Evolutionary conservation across 805 yeast species (phyloP), one percentile per base, ranked within the genome.

Genomic region (Myxozyma monticola): DNA sequence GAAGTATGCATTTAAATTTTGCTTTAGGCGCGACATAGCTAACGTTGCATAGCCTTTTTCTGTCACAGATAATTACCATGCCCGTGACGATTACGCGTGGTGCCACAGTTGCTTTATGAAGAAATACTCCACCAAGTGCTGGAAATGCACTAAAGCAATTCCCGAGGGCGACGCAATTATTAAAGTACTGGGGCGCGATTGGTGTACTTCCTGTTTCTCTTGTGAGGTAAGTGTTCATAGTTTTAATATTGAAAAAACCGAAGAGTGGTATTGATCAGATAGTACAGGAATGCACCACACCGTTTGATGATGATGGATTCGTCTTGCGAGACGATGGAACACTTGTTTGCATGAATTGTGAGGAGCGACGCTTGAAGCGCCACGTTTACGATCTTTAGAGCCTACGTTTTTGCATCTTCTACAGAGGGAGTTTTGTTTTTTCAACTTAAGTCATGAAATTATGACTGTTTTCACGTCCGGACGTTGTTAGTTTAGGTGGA

Each of bases 181-280:
- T 29, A 65, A 63, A 28, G 68, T 65, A 1, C 50, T 65, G 20
- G 68, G 64, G 1, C 33, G 68, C 21, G 54, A 51, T 9, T 65
- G 69, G 69, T 65, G 69, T 47, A 22, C 51, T n/a, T 22, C 49
- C 7, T 65, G 69, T 49, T 65, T 65, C 39, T 33, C 58, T 9
- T 65, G 69, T 43, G 69, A 65, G 36, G 59, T 54, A 48, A 22
- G 53, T 31, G 2, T 5, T 21, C 18, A 15, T 14, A 10, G 29
- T 29, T 10, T 33, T 14, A n/a, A 20, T 45, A 31, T 30, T 15
- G 7, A 9, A 5, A 8, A 9, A 26, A 7, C 37, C 7, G 17
- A 22, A 22, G 24, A 18, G 14, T 7, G 28, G 14, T n/a, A 34
- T 21, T 46, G 29, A 47, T 41, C 29, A 24, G 45, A 26, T 24